phyloP scores from a whole-genome alignment of 768 basidiomycete species.

The Porpolomopsis calyptriformis region DNA sequence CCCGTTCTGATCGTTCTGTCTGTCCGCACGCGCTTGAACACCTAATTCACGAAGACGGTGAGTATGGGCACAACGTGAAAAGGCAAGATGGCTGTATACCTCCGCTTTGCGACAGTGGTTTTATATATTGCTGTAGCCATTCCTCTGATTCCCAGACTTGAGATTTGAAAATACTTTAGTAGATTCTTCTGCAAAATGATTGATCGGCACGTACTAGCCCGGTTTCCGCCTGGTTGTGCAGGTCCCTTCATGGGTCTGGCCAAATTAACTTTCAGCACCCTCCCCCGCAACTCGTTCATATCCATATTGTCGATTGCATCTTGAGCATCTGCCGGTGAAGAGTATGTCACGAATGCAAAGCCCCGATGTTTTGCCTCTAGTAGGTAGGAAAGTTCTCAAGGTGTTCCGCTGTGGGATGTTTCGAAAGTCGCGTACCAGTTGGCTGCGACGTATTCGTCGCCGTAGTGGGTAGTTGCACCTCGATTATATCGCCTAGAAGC shows the following conservation, averaged over 20 bases:
- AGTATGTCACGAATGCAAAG: constrained; percentile 87
- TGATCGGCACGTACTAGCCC: constrained; percentile 49
- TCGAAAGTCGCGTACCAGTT: constrained; percentile 33
- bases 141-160: constrained; percentile 95
- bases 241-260: constrained; percentile 74
- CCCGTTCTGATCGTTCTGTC: constrained; percentile 19
- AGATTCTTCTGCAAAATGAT: not conserved
- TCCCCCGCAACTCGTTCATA: constrained; percentile 75
- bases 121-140: constrained; percentile 76
- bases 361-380: constrained; percentile 79
- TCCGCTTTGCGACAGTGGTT: constrained; percentile 66
- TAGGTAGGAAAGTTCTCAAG: not conserved
- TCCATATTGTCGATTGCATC: constrained; percentile 99
- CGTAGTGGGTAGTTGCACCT: constrained; percentile 80
- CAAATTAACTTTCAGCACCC: constrained; percentile 72
- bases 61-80: constrained; percentile 1
- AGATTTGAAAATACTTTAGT: constrained; percentile 5
- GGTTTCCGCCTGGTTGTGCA: constrained; percentile 55
- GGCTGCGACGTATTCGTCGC: constrained; percentile 58
- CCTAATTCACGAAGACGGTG: constrained; percentile 23
- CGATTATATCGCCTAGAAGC: constrained; percentile 75
- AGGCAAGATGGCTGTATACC: constrained; percentile 31
- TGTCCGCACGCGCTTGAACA: constrained; percentile 42
- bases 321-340: constrained; percentile 72
- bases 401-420: constrained; percentile 1